A percentile compares a stretch with the other conserved stretches of the same genome.
phyloP scores from a whole-genome alignment of 75 land plant genomes.

The Picea sitchensis region DNA sequence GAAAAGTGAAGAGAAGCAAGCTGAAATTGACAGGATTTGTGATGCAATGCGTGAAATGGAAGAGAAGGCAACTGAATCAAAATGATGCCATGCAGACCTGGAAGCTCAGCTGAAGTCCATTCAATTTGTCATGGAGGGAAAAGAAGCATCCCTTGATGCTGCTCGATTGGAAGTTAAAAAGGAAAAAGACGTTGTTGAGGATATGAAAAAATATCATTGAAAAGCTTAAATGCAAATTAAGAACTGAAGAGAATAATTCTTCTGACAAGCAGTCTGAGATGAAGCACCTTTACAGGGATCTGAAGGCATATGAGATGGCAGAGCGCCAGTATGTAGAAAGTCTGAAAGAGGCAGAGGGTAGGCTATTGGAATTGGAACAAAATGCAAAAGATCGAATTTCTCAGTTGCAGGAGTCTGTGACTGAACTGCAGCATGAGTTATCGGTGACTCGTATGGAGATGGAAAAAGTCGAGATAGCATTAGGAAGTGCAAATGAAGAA shows the following conservation, averaged over 20 bases:
- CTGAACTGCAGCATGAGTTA: neutral
- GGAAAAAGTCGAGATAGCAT: neutral
- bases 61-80: neutral
- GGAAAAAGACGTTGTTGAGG: neutral
- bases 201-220: neutral
- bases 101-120: slow-evolving; percentile 2
- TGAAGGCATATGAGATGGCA: neutral
- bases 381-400: neutral
- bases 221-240: neutral
- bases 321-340: neutral
- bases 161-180: neutral
- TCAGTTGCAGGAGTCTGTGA: neutral
- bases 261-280: neutral
- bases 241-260: slow-evolving; percentile 1
- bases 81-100: neutral
- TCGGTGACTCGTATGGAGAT: neutral
- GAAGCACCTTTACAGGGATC: neutral
- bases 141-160: neutral
- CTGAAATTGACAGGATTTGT: neutral
- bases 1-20: slow-evolving; percentile 8
- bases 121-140: neutral
- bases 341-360: neutral
- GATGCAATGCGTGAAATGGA: slow-evolving; percentile 2
- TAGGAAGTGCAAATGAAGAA: too few relatives aligned
- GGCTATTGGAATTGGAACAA: neutral